phyloP scores from a whole-genome alignment of 257 asterid genomes.

The Phtheirospermum japonicum region DNA sequence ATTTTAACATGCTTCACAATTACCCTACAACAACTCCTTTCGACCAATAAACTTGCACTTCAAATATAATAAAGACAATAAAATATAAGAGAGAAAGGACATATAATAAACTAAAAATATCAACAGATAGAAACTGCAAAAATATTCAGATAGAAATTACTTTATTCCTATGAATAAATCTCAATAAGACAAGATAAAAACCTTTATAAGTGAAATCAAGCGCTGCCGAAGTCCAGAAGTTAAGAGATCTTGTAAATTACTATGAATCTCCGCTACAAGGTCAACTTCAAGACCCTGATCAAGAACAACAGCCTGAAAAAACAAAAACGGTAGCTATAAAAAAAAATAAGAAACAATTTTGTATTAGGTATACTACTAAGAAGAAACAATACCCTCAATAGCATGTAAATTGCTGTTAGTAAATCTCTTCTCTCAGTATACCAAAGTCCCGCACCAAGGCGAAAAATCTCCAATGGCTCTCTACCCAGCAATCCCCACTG shows the following conservation, averaged over 20 bases:
- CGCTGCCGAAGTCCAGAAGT: conserved; percentile 74
- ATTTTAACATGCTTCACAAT: conserved; percentile 17
- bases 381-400: conserved; percentile 67
- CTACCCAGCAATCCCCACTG: conserved; percentile 94
- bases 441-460: conserved; percentile 94
- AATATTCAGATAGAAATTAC: conserved; percentile 14
- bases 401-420: conserved; percentile 71
- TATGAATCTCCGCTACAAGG: conserved; percentile 71
- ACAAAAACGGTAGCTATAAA: conserved; percentile 12
- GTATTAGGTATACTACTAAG: conserved; percentile 24
- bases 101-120: conserved; percentile 4
- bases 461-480: conserved; percentile 76
- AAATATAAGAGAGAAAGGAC: conserved; percentile 15
- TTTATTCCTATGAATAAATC: conserved; percentile 20
- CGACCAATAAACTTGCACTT: conserved; percentile 11
- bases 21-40: conserved; percentile 4
- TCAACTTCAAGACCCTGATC: conserved; percentile 83
- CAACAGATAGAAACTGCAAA: conserved; percentile 18
- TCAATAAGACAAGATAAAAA: conserved; percentile 26
- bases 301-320: conserved; percentile 84
- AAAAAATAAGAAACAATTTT: not conserved
- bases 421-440: conserved; percentile 91
- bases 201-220: conserved; percentile 74
- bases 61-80: conserved; percentile 11
- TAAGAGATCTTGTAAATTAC: conserved; percentile 67